These are phyloP conservation scores for Myxozyma neotropica DNA, from an alignment of 805 yeast genomes.

Conservation along the genomic window DNA sequence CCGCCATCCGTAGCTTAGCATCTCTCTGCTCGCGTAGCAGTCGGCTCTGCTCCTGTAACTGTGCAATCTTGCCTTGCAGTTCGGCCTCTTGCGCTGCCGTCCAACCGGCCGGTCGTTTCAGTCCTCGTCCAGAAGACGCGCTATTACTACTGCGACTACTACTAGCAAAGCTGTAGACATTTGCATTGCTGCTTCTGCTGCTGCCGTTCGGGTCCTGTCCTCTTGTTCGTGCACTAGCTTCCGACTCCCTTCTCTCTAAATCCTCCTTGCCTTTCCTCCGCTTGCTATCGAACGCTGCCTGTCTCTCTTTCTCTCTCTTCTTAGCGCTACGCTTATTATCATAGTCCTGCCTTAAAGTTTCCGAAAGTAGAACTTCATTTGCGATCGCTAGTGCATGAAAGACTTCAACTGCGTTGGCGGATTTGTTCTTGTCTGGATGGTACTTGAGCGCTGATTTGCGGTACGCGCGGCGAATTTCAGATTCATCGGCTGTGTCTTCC, in stretches of 20 bases:
- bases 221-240: conserved; percentile 1
- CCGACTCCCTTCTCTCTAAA: conserved; percentile 26
- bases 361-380: conserved; percentile 80
- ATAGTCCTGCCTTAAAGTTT: conserved; percentile 79
- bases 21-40: conserved; percentile 22
- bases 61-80: conserved; percentile 20
- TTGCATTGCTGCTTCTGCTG: not conserved
- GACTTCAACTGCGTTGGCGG: conserved; percentile 79
- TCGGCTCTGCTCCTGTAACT: conserved; percentile 31
- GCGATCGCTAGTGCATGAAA: conserved; percentile 96
- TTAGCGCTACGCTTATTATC: conserved; percentile 48
- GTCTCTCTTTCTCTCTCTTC: conserved; percentile 17
- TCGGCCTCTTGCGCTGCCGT: conserved; percentile 14
- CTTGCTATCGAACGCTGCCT: conserved; percentile 21
- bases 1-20: conserved; percentile 15
- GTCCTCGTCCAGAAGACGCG: not conserved
- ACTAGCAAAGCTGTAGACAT: not conserved
- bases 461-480: conserved; percentile 82
- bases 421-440: conserved; percentile 86
- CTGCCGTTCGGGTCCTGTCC: not conserved
- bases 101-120: conserved; percentile 12
- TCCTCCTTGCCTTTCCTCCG: conserved; percentile 29
- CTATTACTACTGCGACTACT: not conserved
- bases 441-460: conserved; percentile 76
- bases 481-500: conserved; percentile 60